Conservation (phyloP, 179 eudicot species). For the Beta macrorhiza region DNA sequence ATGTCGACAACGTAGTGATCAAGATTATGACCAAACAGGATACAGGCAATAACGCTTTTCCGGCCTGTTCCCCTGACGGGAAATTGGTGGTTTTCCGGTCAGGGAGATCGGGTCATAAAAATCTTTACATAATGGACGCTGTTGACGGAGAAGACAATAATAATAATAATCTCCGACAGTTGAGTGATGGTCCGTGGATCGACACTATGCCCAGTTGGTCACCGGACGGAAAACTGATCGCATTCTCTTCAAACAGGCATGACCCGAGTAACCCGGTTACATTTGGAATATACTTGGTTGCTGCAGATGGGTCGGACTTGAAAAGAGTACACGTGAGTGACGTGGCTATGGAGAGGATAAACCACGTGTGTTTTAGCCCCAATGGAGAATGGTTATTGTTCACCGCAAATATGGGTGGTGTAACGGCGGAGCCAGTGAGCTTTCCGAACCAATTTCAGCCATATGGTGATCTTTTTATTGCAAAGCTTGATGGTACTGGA, state of each 20-base stretch:
- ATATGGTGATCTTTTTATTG: constrained; percentile 64
- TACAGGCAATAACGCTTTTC: constrained; percentile 77
- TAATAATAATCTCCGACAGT: constrained; percentile 34
- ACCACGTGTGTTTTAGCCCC: constrained; percentile 74
- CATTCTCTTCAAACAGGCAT: constrained; percentile 77
- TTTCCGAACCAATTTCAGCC: constrained; percentile 87
- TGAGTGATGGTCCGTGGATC: constrained; percentile 71
- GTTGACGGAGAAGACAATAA: constrained; percentile 55
- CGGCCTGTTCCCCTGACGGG: constrained; percentile 83
- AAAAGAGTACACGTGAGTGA: constrained; percentile 42
- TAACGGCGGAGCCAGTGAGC: constrained; percentile 74
- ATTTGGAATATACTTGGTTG: constrained; percentile 57
- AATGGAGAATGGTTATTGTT: constrained; percentile 72
- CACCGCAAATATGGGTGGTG: constrained; percentile 64
- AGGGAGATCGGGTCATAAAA: constrained; percentile 74
- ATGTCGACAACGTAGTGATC: constrained; percentile 31
- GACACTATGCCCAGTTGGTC: constrained; percentile 96
- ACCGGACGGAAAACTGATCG: constrained; percentile 67
- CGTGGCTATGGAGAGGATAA: constrained; percentile 57
- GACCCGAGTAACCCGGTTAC: constrained; percentile 45
- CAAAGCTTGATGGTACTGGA: constrained; percentile 62
- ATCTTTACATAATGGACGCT: constrained; percentile 66
- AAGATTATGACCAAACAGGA: constrained; percentile 58
- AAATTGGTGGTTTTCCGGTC: constrained; percentile 65
- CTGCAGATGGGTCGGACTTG: constrained; percentile 58